Evolutionary conservation across 306 rosid species (phyloP).

Genomic region (Phaseolus lunatus): DNA sequence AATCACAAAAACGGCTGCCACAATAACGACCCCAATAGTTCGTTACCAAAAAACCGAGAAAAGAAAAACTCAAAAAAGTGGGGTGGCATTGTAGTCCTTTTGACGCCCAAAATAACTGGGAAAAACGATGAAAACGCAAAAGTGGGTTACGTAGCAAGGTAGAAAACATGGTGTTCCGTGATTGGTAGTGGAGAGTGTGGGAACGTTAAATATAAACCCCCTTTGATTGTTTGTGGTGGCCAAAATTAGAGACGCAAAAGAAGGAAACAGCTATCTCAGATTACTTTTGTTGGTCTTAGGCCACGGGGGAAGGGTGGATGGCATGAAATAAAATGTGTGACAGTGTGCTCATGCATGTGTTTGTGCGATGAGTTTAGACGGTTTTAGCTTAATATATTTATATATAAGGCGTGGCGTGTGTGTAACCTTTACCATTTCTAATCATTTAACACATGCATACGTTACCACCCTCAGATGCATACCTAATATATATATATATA

Average conservation of each 20-base stretch:
- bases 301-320: slow-evolving; percentile 11
- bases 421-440: slow-evolving; percentile 51
- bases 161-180: slow-evolving; percentile 3
- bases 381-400: slow-evolving; percentile 47
- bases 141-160: neutral
- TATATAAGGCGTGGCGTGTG: slow-evolving; percentile 57
- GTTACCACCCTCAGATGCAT: slow-evolving; percentile 35
- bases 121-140: neutral
- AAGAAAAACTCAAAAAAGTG: neutral
- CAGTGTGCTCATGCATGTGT: slow-evolving; percentile 27
- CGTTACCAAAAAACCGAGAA: neutral
- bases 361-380: slow-evolving; percentile 42
- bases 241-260: slow-evolving; percentile 54
- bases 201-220: neutral
- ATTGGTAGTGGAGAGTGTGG: neutral
- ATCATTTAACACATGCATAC: slow-evolving; percentile 42
- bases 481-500: neutral
- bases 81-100: neutral
- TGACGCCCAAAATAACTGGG: neutral
- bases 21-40: neutral
- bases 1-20: neutral
- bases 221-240: neutral
- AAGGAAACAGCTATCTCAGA: slow-evolving; percentile 56
- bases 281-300: slow-evolving; percentile 46
- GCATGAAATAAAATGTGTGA: slow-evolving; percentile 10